Base-by-base conservation (phyloP, 192 early-diverging fungal species). In the Coemansia aciculifera region DNA sequence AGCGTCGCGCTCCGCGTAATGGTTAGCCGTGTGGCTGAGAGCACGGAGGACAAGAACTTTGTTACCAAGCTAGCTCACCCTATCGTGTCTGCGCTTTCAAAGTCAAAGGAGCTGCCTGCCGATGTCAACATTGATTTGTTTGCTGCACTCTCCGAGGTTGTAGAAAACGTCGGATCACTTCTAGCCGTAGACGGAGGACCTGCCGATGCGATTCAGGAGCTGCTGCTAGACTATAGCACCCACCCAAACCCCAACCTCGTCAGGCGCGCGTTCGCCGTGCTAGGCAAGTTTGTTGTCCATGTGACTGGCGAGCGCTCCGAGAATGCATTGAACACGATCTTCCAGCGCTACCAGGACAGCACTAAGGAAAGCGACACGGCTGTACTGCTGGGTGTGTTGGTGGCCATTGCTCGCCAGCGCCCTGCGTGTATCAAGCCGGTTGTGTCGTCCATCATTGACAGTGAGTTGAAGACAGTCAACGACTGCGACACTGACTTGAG, bases 211-310 rank as follows among this genome's bases (percentile, higher is more conserved):
- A 66, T 77, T 21, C 74, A 77, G 65, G 39, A 23, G 4, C 52
- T 74, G 43, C 68, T 81, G 49, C 68, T 81, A 24, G 48, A 17
- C 31, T 69, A 68, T 29, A 71, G 73, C 59, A 44, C 65, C 38
- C 59, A 68, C 68, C 52, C 62, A 9, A 77, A 65, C 31, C 38
- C 67, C 10, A 59, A 71, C 15, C 64, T 77, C 19, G 71, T 68
- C 36, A 72, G 74, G 31, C 79, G 79, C 48, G 71, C 79, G 10
- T 72, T 77, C 37, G 68, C 68, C 1, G 74, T 64, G 10, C 67
- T 81, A 32, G 79, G 79, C 64, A 75, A 65, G 8, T 81, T 81
- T 59, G 68, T 81, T 36, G 67, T 81, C 32, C 48, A 63, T 27
- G 71, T 77, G n/a, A 68, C 74, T 13, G 74, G 69, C 17, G 56